Evolutionary conservation across 371 early-diverging fungal species (phyloP), one percentile per base, ranked within the genome.

Genomic region (Mucor lusitanicus): DNA sequence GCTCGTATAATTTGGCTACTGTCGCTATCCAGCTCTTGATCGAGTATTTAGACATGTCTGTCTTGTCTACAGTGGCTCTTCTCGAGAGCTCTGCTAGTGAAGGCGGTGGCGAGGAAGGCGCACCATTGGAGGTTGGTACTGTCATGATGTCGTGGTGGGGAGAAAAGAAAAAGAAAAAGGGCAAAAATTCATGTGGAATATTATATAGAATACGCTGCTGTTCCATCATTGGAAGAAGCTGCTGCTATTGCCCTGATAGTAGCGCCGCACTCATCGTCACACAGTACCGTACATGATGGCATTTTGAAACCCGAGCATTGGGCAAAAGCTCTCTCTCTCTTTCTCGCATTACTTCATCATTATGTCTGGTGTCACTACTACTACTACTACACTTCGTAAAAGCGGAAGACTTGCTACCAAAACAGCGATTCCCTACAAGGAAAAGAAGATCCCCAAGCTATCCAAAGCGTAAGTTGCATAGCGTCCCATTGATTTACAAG

Each of bases 31-130:
- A 71, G 2, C 21, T 6, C 27, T 63, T 65, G 12, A 69, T 39
- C 15, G 53, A n/a, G 21, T 75, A 75, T 57, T 63, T 71, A 12
- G 30, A 27, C 12, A 59, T 25, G 19, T 68, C 72, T 0, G 46
- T 37, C 23, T 69, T 69, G 27, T 65, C 50, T 2, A 75, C 62
- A 2, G 65, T 68, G 17, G 75, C 75, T 50, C 63, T 63, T 50
- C 40, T 66, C 6, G 39, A 55, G 9, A 73, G 58, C 13, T 69
- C 69, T 11, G 56, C 11, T 27, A 71, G 56, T 3, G 62, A 56
- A 11, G 23, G 56, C 3, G 44, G 57, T 15, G 30, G 42, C 21
- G 53, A 35, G 12, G 23, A 13, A 15, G 48, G 28, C 6, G 42
- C 28, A 60, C 23, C 42, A 17, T 12, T 32, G 4, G 32, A 55